phyloP scores from a whole-genome alignment of 495 filamentous ascomycete species.

The Xylaria venustula region DNA sequence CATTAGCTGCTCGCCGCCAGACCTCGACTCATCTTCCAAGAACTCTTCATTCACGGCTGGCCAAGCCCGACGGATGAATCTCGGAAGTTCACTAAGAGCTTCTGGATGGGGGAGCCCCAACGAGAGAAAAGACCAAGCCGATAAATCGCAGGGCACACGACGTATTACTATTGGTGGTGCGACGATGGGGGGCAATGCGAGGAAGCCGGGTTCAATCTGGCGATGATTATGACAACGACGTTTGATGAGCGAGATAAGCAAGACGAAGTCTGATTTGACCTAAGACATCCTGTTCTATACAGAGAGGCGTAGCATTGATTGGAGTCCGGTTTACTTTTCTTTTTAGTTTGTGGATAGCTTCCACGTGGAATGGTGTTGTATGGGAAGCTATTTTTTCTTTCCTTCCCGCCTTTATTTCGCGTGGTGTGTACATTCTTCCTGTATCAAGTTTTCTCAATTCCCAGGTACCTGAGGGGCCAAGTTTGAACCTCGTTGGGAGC shows the following conservation, averaged over 20 bases:
- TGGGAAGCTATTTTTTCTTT: background rate
- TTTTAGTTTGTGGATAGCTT: background rate
- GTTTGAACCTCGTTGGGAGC: background rate
- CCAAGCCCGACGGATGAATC: constrained; percentile 45
- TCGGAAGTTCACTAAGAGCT: constrained; percentile 34
- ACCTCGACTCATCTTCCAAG: constrained; percentile 16
- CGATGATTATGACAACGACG: constrained; percentile 15
- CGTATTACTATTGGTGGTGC: constrained; percentile 34
- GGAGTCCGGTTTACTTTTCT: background rate
- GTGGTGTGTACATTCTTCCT: background rate
- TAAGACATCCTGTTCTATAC: background rate
- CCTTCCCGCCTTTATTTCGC: background rate
- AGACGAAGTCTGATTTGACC: background rate
- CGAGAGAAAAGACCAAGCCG: constrained; percentile 9
- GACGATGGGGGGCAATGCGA: constrained; percentile 12
- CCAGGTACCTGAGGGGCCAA: background rate
- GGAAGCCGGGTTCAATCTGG: constrained; percentile 21
- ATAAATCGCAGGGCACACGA: constrained; percentile 11
- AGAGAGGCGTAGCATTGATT: constrained; percentile 8
- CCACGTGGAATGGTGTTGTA: background rate
- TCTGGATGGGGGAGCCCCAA: constrained; percentile 23
- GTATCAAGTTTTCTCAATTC: constrained; percentile 3
- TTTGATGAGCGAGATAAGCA: background rate
- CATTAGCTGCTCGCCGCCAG: constrained; percentile 45
- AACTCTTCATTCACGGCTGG: constrained; percentile 35